A percentile compares a stretch with the other conserved stretches of the same genome.
These are phyloP conservation scores for Actinomucor elegans DNA, from an alignment of 371 early-diverging fungal species.

Conservation along the genomic window DNA sequence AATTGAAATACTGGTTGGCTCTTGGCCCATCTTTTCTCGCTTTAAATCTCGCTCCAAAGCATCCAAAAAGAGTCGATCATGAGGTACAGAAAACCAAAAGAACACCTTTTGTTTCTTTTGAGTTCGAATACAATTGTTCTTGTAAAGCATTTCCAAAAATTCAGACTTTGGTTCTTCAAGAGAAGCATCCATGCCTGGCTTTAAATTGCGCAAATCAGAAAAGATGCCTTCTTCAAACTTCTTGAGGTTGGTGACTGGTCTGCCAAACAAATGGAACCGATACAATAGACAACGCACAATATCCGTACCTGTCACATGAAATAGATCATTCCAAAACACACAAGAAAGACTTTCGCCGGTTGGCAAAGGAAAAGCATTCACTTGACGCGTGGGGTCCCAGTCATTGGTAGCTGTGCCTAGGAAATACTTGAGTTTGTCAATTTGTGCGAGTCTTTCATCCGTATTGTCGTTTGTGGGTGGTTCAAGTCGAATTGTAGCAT, in stretches of 20 bases:
- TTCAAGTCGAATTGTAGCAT: slow-evolving; percentile 1
- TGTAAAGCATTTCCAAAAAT: slow-evolving; percentile 97
- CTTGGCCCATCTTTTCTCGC: slow-evolving; percentile 83
- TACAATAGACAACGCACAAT: slow-evolving; percentile 95
- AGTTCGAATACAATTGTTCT: slow-evolving; percentile 97
- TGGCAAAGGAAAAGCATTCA: slow-evolving; percentile 71
- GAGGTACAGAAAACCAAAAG: slow-evolving; percentile 98
- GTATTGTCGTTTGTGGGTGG: slow-evolving; percentile 33
- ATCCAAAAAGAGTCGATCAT: slow-evolving; percentile 95
- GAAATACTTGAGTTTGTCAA: slow-evolving; percentile 58
- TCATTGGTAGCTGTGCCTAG: slow-evolving; percentile 59
- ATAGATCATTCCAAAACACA: slow-evolving; percentile 88
- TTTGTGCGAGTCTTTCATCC: slow-evolving; percentile 32
- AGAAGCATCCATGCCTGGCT: slow-evolving; percentile 96
- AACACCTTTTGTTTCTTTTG: slow-evolving; percentile 99
- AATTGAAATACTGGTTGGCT: slow-evolving; percentile 73
- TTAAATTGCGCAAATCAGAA: slow-evolving; percentile 95
- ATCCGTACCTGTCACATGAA: slow-evolving; percentile 98
- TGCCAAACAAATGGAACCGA: slow-evolving; percentile 89
- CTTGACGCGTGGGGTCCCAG: slow-evolving; percentile 54
- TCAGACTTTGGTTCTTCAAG: slow-evolving; percentile 97
- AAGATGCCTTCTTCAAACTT: slow-evolving; percentile 99
- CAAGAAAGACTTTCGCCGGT: slow-evolving; percentile 90
- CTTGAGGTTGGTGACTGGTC: slow-evolving; percentile 91
- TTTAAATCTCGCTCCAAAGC: slow-evolving; percentile 98